Base-by-base conservation (phyloP, 1,139 yeast species). In the Meyerozyma sp. region DNA sequence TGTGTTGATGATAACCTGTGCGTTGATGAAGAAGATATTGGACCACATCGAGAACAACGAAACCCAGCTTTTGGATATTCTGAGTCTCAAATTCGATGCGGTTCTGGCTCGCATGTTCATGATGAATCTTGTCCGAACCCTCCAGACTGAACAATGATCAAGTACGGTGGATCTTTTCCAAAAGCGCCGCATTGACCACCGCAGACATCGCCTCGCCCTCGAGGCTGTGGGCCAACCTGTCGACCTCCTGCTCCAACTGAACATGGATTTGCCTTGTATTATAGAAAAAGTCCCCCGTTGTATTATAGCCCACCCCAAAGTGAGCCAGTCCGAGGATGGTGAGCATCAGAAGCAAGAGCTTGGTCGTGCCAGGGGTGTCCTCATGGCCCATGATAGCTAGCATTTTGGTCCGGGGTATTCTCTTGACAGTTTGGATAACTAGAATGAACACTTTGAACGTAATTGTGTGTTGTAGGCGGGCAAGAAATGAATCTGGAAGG, bases 1-100 rank as follows among this genome's bases (percentile, higher is more conserved):
- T 49, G 54, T 69, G 40, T 56, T 70, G 26, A 71, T 72, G 77
- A 62, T 66, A 20, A 62, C 75, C 8, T 65, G 74, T 44, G 58
- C 54, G 44, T 56, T 72, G 46, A 49, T 70, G 4, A 53, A 61
- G 13, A 47, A 41, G 38, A 41, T 50, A 29, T 44, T 44, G 10
- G 52, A 46, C 2, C 32, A 44, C 7, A 43, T 46, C 13, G 44
- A 47, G 2, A 42, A 42, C 14, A 34, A 34, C 26, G 37, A 34
- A 21, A 34, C 37, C 26, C 37, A 20, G 26, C 26, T 34, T 26
- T 43, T 50, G 14, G 43, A 37, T 25, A 20, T 50, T 13, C 39
- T 42, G 27, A 20, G 43, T 27, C 50, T 47, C 36, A 42, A 32
- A 25, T 49, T 50, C 40, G 44, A 50, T 21, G 48, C 52, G 11